Evolutionary conservation across 495 filamentous ascomycete genomes (phyloP), one percentile per base, ranked within the genome.

Genomic region (Hypoxylon perforatum): DNA sequence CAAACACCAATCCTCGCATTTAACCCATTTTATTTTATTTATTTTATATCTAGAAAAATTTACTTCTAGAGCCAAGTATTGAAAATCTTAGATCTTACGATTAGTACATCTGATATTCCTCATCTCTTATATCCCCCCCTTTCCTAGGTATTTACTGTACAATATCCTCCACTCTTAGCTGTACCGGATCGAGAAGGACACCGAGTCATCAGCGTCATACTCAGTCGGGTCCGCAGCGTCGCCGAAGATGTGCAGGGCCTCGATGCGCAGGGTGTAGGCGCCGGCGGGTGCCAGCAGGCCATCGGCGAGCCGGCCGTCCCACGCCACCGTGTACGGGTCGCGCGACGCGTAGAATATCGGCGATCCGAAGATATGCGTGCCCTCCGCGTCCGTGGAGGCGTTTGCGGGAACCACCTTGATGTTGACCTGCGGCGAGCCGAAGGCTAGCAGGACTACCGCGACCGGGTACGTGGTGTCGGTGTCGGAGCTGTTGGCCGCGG

Each of bases 211-310:
- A 0, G 56, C 57, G 39, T 83, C 80, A 44, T 78, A 83, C 30
- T 83, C 79, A 7, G 33, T 55, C 5, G 50, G 57, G 49, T 67
- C 46, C 1, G 65, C 45, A 12, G 63, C 57, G 35, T 84, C 67
- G 0, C 81, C 81, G 38, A 78, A 81, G 46, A 84, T 77, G 46
- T 72, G 73, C 59, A 84, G 65, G 25, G 80, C 81, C 67, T 75
- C 75, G 44, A 82, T 68, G 2, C 61, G 74, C 23, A 82, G 69
- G 65, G 77, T 79, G 70, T 86, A 86, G 12, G 63, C 44, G 17
- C 81, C 83, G n/a, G 76, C 71, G 17, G 76, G 69, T 14, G 78
- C 78, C 23, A 76, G 78, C 1, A 57, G 73, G 18, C 82, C 81
- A 35, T 83, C 71, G 0, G 70, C 74, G 3, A 85, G 63, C 14